Evolutionary conservation across 257 asterid genomes (phyloP), one percentile per base, ranked within the genome.

Genomic region (Scutellaria barbata): DNA sequence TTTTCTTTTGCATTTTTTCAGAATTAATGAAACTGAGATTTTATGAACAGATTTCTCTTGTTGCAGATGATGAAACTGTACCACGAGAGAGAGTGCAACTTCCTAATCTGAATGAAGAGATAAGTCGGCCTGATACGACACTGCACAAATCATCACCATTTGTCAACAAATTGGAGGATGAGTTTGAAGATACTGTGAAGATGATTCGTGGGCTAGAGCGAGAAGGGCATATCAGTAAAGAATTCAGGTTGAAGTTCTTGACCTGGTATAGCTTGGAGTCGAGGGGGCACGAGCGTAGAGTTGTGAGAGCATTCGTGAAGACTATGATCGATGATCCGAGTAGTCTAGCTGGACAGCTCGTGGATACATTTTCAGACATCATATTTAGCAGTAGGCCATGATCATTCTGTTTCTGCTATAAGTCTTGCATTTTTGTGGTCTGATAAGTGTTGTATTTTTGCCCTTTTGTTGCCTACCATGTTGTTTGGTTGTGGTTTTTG

Each of bases 91-190:
- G 61, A 35, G 60, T 17, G 7, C n/a, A 16, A 8, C 20, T 68
- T 13, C 73, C 73, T 54, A 63, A 68, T 52, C 73, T 68, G 11
- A 68, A 68, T 35, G 63, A 37, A 47, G 73, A 40, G 73, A 52
- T 17, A 13, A 20, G 1, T 1, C 52, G 39, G 41, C 40, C 73
- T 16, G 41, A 17, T 37, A 5, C 53, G 4, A 3, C 30, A 25
- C 30, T 3, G 30, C 30, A 11, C 52, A 11, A 11, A n/a, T n/a
- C n/a, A 46, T 85, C 97, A 9, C 92, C 90, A 12, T 52, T 80
- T 42, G 30, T 25, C 35, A 4, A 30, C 35, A 30, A 30, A 14
- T 63, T 63, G 66, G 77, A 73, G 7, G 66, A 73, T 47, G 43
- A 73, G 57, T 72, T 72, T 14, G 77, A 72, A 40, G 39, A 63